These are phyloP conservation scores for Alternaria gaisen DNA, from an alignment of 2,329 filamentous ascomycete species.

Conservation along the genomic window DNA sequence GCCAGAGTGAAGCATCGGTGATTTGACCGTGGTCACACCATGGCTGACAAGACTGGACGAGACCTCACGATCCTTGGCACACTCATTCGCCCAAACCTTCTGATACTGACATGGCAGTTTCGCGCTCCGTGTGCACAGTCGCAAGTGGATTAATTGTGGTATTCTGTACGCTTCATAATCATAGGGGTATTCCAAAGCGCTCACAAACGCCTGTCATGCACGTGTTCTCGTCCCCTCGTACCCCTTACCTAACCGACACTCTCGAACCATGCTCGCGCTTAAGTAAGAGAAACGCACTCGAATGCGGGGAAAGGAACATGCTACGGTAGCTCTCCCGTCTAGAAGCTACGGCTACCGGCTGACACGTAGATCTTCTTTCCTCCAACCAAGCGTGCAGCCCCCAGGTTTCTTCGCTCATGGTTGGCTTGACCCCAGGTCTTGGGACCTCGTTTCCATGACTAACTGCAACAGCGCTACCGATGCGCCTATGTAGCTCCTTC, in stretches of 20 bases:
- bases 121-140: conserved; percentile 4
- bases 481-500: conserved; percentile 34
- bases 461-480: conserved; percentile 32
- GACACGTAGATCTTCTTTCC: conserved; percentile 36
- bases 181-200: conserved; percentile 46
- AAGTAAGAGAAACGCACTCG: conserved; percentile 48
- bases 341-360: conserved; percentile 26
- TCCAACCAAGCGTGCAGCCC: conserved; percentile 30
- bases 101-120: neutral
- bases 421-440: conserved; percentile 32
- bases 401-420: conserved; percentile 28
- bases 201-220: conserved; percentile 48
- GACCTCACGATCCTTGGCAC: conserved; percentile 47
- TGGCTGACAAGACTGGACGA: conserved; percentile 21
- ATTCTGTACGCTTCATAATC: conserved; percentile 37
- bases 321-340: conserved; percentile 43
- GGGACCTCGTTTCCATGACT: conserved; percentile 48
- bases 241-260: conserved; percentile 26
- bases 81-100: neutral
- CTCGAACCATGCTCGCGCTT: conserved; percentile 24
- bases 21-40: conserved; percentile 28
- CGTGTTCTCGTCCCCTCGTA: conserved; percentile 22
- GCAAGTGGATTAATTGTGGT: conserved; percentile 17
- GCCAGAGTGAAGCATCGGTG: conserved; percentile 1
- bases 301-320: conserved; percentile 49